phyloP scores from a whole-genome alignment of 805 yeast species.

The Kluyveromyces siamensis region DNA sequence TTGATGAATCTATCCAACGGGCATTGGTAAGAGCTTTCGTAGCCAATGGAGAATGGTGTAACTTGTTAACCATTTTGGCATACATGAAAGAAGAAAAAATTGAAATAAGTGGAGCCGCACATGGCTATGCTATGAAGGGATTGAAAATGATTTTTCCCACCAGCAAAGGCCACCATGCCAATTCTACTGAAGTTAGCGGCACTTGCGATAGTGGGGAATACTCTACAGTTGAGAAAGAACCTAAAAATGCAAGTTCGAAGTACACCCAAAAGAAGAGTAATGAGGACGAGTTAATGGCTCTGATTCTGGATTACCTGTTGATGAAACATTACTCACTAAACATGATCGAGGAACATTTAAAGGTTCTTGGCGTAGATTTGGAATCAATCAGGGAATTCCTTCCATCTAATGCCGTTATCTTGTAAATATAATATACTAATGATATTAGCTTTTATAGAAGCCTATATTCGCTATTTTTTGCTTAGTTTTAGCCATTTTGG shows the following conservation, averaged over 20 bases:
- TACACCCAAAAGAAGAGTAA: background rate
- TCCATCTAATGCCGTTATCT: background rate
- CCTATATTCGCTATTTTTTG: slow-evolving; percentile 21
- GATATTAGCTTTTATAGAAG: background rate
- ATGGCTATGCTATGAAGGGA: background rate
- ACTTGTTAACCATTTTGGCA: background rate
- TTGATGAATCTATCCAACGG: background rate
- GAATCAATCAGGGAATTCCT: background rate
- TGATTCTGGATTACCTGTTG: background rate
- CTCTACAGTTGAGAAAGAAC: background rate
- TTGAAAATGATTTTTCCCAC: background rate
- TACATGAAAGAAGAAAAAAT: background rate
- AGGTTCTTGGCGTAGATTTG: background rate
- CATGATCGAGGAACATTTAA: background rate
- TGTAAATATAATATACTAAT: background rate
- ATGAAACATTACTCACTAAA: background rate
- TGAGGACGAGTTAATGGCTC: background rate
- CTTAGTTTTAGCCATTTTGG: slow-evolving; percentile 36
- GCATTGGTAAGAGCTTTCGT: background rate
- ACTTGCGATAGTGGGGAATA: no score
- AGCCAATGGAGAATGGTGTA: slow-evolving; percentile 2
- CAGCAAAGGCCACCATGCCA: background rate
- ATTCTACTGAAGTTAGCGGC: no score
- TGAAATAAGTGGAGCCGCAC: background rate
- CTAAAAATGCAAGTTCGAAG: background rate